Conservation (phyloP, 2,329 filamentous ascomycete genomes). For the Lachnellula willkommii region DNA sequence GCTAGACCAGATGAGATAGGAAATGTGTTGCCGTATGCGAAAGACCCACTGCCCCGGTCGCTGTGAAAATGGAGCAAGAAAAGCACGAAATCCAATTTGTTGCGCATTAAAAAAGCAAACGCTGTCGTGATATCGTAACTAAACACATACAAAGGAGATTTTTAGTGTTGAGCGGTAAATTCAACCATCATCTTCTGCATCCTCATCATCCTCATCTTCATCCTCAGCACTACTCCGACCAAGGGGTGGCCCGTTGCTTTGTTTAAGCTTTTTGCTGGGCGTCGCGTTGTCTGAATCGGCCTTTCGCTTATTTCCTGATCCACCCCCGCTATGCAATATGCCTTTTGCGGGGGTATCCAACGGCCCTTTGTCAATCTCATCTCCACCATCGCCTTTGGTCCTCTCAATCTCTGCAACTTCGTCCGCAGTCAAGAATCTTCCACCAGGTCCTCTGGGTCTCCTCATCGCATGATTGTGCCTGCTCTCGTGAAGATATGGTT, state of each 20-base stretch:
- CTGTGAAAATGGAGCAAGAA: constrained; percentile 12
- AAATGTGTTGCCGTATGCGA: too few species aligned
- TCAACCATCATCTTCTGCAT: constrained; percentile 28
- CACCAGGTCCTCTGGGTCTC: constrained; percentile 84
- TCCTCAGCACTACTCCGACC: constrained; percentile 26
- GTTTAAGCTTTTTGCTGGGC: constrained; percentile 50
- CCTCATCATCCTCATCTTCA: constrained; percentile 37
- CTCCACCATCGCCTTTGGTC: constrained; percentile 40
- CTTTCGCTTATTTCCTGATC: constrained; percentile 54
- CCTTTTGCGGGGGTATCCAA: constrained; percentile 27
- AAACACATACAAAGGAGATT: constrained; percentile 23
- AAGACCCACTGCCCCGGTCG: neutral
- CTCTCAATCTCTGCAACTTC: constrained; percentile 88
- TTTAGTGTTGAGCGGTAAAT: neutral
- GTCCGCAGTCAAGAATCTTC: constrained; percentile 91
- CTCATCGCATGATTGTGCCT: constrained; percentile 98
- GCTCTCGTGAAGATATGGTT: constrained; percentile 95
- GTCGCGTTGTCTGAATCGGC: constrained; percentile 45
- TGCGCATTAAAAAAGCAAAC: constrained; percentile 12
- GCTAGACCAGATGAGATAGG: too few species aligned
- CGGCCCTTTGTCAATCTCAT: constrained; percentile 36
- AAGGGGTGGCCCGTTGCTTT: constrained; percentile 25
- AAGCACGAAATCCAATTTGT: constrained; percentile 4
- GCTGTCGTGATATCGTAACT: constrained; percentile 29
- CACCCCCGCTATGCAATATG: constrained; percentile 25